Percentiles rank a stretch among this genome's conserved stretches.
Conservation (phyloP, 1,139 yeast species). For the Ogataea hybrid region DNA sequence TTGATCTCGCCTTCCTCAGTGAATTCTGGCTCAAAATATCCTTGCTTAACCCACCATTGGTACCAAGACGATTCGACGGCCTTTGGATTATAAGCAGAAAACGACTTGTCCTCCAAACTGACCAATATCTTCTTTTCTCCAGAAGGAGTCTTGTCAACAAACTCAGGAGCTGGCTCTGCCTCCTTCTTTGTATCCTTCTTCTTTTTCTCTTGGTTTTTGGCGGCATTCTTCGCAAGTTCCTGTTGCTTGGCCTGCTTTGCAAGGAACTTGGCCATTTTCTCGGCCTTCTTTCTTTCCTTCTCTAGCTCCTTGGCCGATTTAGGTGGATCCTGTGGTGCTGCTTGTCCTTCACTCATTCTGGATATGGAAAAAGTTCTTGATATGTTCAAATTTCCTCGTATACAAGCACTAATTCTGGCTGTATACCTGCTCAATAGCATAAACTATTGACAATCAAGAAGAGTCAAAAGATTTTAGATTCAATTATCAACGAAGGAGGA, state of each 20-base stretch:
- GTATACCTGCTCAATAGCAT: conserved; percentile 25
- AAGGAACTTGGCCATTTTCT: conserved; percentile 88
- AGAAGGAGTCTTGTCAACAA: conserved; percentile 73
- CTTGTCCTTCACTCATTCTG: conserved; percentile 29
- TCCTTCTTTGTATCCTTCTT: conserved; percentile 73
- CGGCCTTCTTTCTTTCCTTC: conserved; percentile 95
- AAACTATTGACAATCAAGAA: conserved; percentile 17
- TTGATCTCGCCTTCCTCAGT: conserved; percentile 69
- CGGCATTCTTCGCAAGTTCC: conserved; percentile 38
- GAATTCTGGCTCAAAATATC: conserved; percentile 85
- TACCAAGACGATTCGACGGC: conserved; percentile 98
- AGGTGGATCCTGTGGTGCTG: conserved; percentile 31
- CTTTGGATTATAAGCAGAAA: conserved; percentile 90
- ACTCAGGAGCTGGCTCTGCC: conserved; percentile 75
- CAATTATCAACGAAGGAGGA: conserved; percentile 2
- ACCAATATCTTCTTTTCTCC: conserved; percentile 91
- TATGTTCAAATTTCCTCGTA: conserved; percentile 10
- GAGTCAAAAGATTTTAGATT: conserved; percentile 9
- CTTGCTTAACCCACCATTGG: conserved; percentile 93
- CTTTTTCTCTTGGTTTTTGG: conserved; percentile 45
- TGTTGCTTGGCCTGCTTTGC: conserved; percentile 89
- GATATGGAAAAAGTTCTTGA: conserved; percentile 13
- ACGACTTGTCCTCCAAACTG: conserved; percentile 85
- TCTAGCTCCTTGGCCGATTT: conserved; percentile 80
- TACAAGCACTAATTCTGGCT: conserved; percentile 16